A percentile compares a stretch with the other conserved stretches of the same genome.
These are phyloP conservation scores for Corylus americana DNA, from an alignment of 306 rosid genomes.

Conservation along the genomic window DNA sequence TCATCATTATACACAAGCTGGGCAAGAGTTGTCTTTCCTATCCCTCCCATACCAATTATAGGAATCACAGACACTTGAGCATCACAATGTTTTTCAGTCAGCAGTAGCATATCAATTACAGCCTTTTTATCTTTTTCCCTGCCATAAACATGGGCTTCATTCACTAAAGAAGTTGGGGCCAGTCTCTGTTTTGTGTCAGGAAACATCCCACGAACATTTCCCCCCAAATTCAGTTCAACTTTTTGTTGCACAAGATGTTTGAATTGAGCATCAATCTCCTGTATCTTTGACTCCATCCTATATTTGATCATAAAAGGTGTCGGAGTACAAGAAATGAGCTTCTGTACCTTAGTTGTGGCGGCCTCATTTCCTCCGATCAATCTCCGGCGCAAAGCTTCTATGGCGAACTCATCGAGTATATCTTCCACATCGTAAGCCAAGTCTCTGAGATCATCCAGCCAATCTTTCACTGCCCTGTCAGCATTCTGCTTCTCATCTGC, in stretches of 20 bases:
- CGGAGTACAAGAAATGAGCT: background rate
- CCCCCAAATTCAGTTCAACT: background rate
- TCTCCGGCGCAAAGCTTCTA: background rate
- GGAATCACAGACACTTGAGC: no score
- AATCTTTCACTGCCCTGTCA: background rate
- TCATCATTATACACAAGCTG: no score
- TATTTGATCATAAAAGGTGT: no score
- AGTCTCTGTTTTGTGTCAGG: background rate
- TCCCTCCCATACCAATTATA: no score
- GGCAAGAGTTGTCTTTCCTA: no score
- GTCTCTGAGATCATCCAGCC: slow-evolving; percentile 25
- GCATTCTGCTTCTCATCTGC: background rate
- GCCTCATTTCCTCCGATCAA: background rate
- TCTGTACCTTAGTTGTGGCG: background rate
- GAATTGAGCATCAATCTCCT: background rate
- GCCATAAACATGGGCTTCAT: no score
- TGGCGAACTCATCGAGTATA: slow-evolving; percentile 20
- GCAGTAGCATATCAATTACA: no score
- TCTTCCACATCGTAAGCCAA: slow-evolving; percentile 25
- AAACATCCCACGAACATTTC: background rate
- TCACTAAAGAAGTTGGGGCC: background rate
- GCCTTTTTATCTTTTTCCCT: no score
- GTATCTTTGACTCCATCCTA: background rate
- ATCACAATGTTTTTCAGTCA: no score
- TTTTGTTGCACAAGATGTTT: background rate